These are phyloP conservation scores for Blastomyces parvus DNA, from an alignment of 2,329 filamentous ascomycete genomes.

Conservation along the genomic window DNA sequence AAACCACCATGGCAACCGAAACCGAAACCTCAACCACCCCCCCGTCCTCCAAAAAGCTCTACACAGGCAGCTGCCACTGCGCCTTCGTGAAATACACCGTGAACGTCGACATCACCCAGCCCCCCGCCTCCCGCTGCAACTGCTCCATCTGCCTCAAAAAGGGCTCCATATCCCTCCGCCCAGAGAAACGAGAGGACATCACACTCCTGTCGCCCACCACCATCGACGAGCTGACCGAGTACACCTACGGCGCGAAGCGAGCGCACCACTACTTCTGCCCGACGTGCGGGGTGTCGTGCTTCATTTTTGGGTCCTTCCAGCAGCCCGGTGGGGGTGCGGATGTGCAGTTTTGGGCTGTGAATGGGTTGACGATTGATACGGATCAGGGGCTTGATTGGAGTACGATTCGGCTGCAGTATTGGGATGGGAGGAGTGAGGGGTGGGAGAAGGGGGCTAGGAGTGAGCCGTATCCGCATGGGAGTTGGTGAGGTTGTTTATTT, in stretches of 20 bases:
- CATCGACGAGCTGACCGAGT: conserved; percentile 9
- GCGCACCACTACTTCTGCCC: conserved; percentile 14
- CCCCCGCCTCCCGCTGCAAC: conserved; percentile 11
- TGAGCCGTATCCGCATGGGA: conserved; percentile 12
- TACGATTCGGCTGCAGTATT: conserved; percentile 12
- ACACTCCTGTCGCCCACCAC: conserved; percentile 11
- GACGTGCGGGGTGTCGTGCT: conserved; percentile 13
- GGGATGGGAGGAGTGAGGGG: conserved; percentile 10
- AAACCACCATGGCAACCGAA: neutral
- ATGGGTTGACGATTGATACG: conserved; percentile 14
- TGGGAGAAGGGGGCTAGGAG: conserved; percentile 9
- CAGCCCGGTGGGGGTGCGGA: neutral
- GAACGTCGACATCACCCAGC: conserved; percentile 16
- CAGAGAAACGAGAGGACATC: conserved; percentile 5
- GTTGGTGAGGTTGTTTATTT: conserved; percentile 8
- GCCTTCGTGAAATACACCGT: conserved; percentile 13
- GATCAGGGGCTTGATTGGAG: conserved; percentile 12
- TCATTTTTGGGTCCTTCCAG: conserved; percentile 1
- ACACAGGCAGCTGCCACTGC: conserved; percentile 16
- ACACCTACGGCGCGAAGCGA: conserved; percentile 8
- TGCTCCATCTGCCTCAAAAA: conserved; percentile 16
- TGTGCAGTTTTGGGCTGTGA: conserved; percentile 2
- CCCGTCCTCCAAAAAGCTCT: conserved; percentile 2
- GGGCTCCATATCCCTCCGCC: conserved; percentile 7
- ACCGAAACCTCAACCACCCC: neutral